Conservation (phyloP, 106 monocot genomes). For the Cymbidium sinense region DNA sequence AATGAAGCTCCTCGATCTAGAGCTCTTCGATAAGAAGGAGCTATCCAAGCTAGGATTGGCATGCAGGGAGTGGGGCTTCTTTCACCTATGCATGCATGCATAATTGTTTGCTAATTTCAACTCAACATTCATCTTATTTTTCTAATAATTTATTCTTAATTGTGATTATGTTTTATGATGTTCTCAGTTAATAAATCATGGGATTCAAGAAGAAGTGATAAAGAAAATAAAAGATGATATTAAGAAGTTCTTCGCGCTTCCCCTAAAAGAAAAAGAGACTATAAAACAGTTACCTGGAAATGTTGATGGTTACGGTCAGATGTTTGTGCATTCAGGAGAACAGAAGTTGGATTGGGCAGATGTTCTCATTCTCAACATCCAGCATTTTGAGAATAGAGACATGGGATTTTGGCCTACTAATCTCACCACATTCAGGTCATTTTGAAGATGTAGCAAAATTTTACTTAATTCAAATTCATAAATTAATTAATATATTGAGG, state of each 20-base stretch:
- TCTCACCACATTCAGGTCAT: neutral
- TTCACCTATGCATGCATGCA: neutral
- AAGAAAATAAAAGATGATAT: neutral
- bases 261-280: neutral
- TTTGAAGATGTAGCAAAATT: too few relatives aligned
- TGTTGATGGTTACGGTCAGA: neutral
- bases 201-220: neutral
- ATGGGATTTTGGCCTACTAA: conserved; percentile 10
- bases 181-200: conserved; percentile 3
- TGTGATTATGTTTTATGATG: too few relatives aligned
- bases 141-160: too few relatives aligned
- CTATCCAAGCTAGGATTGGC: neutral
- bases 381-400: neutral
- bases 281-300: neutral
- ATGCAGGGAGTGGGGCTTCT: conserved; percentile 5
- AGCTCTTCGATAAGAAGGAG: neutral
- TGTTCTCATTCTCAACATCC: neutral
- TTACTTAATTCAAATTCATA: neutral
- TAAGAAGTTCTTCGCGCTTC: neutral
- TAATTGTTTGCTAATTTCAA: neutral
- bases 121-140: too few relatives aligned
- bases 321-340: conserved; percentile 3
- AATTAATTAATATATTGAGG: neutral
- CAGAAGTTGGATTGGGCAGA: conserved; percentile 13
- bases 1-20: neutral